Percentiles rank a stretch among this genome's conserved stretches.
phyloP scores from a whole-genome alignment of 2,329 filamentous ascomycete genomes.

The Colletotrichum sp. region DNA sequence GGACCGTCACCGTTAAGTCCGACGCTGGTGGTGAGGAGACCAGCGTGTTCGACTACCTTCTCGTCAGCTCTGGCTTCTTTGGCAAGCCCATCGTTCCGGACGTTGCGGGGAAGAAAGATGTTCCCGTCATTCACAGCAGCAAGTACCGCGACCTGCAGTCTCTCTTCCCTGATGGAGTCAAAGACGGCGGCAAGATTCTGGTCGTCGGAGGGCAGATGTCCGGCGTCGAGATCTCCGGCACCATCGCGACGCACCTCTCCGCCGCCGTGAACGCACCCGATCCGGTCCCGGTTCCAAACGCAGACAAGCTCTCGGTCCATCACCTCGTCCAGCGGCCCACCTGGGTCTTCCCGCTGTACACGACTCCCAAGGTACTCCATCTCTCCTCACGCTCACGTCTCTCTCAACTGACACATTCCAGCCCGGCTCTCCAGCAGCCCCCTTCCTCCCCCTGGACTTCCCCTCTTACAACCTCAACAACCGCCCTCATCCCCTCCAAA shows the following conservation, averaged over 20 bases:
- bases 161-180: slow-evolving; percentile 45
- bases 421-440: slow-evolving; percentile 53
- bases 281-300: slow-evolving; percentile 40
- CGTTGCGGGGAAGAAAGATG: slow-evolving; percentile 32
- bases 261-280: slow-evolving; percentile 61
- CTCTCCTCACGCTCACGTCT: background rate
- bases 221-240: slow-evolving; percentile 77
- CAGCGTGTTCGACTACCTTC: slow-evolving; percentile 70
- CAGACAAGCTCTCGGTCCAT: slow-evolving; percentile 63
- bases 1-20: slow-evolving; percentile 45
- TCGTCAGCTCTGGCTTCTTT: slow-evolving; percentile 81
- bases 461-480: slow-evolving; percentile 72
- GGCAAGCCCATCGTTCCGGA: slow-evolving; percentile 62
- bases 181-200: slow-evolving; percentile 64
- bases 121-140: slow-evolving; percentile 72
- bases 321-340: slow-evolving; percentile 74
- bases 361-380: slow-evolving; percentile 51
- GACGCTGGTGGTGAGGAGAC: slow-evolving; percentile 42
- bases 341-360: slow-evolving; percentile 72
- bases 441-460: slow-evolving; percentile 77
- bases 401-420: slow-evolving; percentile 33
- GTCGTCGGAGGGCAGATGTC: slow-evolving; percentile 85
- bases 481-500: slow-evolving; percentile 62
- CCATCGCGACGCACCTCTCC: slow-evolving; percentile 75
- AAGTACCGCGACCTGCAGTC: slow-evolving; percentile 61